Evolutionary conservation across 2,329 filamentous ascomycete genomes (phyloP).

Genomic region (Tricladium varicosporioides): DNA sequence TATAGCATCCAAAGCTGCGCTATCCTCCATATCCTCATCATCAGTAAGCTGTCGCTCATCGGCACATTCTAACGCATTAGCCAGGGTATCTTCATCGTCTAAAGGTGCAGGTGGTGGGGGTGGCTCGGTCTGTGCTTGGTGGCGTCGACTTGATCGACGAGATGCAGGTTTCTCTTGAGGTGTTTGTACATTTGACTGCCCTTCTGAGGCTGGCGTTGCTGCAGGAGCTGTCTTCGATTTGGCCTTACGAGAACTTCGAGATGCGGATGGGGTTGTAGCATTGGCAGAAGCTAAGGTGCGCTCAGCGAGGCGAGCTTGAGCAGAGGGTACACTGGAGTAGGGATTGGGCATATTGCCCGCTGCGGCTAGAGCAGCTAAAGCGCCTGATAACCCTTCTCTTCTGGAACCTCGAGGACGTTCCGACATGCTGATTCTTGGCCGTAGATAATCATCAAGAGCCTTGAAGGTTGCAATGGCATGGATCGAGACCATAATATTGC

Average conservation of each 20-base stretch:
- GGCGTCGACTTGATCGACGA: constrained; percentile 63
- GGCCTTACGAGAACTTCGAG: constrained; percentile 30
- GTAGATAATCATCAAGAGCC: constrained; percentile 90
- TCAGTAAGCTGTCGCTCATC: constrained; percentile 84
- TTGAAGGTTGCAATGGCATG: constrained; percentile 99
- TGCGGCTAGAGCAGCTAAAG: constrained; percentile 75
- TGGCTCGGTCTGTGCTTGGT: constrained; percentile 51
- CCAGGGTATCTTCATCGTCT: constrained; percentile 58
- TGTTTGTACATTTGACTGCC: constrained; percentile 38
- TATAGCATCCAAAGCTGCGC: constrained; percentile 73
- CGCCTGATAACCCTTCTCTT: constrained; percentile 61
- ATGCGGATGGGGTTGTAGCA: constrained; percentile 37
- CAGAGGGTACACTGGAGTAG: constrained; percentile 32
- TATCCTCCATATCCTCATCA: constrained; percentile 66
- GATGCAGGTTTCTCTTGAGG: constrained; percentile 56
- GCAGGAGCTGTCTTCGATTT: constrained; percentile 46
- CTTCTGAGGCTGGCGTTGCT: constrained; percentile 44
- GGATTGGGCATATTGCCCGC: constrained; percentile 60
- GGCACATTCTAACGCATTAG: constrained; percentile 82
- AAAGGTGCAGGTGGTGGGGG: constrained; percentile 51
- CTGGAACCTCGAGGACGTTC: constrained; percentile 68
- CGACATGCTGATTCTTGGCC: constrained; percentile 79
- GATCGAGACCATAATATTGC: constrained; percentile 97
- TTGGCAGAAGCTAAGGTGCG: constrained; percentile 28
- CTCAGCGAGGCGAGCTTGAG: constrained; percentile 30